phyloP scores from a whole-genome alignment of 805 yeast genomes.

The Wickerhamiella occidentalis region DNA sequence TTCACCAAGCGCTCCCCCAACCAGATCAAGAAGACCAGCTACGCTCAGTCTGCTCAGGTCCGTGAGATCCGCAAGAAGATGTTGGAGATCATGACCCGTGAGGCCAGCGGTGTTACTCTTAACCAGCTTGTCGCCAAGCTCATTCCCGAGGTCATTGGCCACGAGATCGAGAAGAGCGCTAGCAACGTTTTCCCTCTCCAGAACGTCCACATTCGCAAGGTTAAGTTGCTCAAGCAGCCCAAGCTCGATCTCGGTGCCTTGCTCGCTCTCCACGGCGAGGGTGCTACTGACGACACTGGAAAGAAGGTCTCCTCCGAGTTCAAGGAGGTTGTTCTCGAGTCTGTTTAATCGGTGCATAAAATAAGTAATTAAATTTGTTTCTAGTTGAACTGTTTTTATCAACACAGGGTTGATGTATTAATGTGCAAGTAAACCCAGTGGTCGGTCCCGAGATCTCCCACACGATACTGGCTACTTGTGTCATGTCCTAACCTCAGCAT shows the following conservation, averaged over 20 bases:
- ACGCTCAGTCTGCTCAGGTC: constrained; percentile 95
- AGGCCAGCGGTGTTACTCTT: constrained; percentile 86
- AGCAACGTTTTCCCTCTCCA: constrained; percentile 93
- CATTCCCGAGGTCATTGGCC: constrained; percentile 97
- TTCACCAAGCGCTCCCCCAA: constrained; percentile 96
- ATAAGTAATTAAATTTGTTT: constrained; percentile 3
- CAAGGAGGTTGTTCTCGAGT: constrained; percentile 97
- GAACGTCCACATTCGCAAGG: constrained; percentile 98
- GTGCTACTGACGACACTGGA: constrained; percentile 82
- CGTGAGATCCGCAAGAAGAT: constrained; percentile 95
- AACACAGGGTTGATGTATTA: no score
- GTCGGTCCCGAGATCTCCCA: no score
- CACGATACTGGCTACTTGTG: no score
- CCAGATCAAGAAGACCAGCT: constrained; percentile 95
- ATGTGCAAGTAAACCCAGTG: no score
- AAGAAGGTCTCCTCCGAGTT: constrained; percentile 85
- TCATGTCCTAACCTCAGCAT: no score
- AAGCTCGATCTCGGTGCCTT: constrained; percentile 96
- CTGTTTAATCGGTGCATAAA: constrained; percentile 49
- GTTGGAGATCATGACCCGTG: constrained; percentile 92
- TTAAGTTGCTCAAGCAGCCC: constrained; percentile 96
- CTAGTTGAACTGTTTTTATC: not conserved
- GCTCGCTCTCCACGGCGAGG: constrained; percentile 95
- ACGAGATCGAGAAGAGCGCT: constrained; percentile 95
- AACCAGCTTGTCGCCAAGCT: constrained; percentile 95